Percentiles rank a stretch among this genome's conserved stretches.
Evolutionary conservation across 2,329 filamentous ascomycete genomes (phyloP).

Genomic region (Dactylellina sp.): DNA sequence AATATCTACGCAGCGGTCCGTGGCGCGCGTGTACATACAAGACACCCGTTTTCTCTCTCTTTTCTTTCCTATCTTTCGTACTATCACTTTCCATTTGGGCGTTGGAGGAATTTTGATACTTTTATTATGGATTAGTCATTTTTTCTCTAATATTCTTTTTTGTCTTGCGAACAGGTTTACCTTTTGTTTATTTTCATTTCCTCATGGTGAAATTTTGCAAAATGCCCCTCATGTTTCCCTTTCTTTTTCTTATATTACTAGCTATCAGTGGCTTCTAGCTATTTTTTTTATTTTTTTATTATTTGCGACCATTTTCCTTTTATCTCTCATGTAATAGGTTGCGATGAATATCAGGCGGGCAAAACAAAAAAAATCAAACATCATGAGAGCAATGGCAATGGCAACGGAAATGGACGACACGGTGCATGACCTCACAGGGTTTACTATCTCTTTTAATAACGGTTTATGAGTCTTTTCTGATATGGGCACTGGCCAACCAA

Average conservation of each 20-base stretch:
- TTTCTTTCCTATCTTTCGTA: conserved; percentile 8
- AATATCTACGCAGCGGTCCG: conserved; percentile 48
- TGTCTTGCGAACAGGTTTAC: not conserved
- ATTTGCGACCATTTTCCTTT: conserved; percentile 3
- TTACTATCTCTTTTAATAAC: no score
- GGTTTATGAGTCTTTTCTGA: no score
- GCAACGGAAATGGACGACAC: no score
- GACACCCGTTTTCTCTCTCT: conserved; percentile 8
- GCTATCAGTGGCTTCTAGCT: conserved; percentile 12
- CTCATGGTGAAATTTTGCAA: no score
- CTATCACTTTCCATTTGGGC: conserved; percentile 48
- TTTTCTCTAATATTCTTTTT: conserved; percentile 8
- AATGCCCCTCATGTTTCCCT: not conserved
- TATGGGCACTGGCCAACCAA: no score
- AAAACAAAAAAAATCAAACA: conserved; percentile 4
- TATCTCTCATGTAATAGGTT: conserved; percentile 51
- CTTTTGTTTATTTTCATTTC: not conserved
- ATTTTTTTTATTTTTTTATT: not conserved
- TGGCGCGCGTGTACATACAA: conserved; percentile 56
- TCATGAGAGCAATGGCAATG: conserved; percentile 2
- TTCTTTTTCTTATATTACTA: conserved; percentile 6
- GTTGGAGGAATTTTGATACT: conserved; percentile 53
- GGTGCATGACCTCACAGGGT: not conserved
- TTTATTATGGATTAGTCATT: not conserved
- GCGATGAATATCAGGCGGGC: conserved; percentile 38